Evolutionary conservation across 768 basidiomycete species (phyloP).

Genomic region (Pleurotus ostreatus): DNA sequence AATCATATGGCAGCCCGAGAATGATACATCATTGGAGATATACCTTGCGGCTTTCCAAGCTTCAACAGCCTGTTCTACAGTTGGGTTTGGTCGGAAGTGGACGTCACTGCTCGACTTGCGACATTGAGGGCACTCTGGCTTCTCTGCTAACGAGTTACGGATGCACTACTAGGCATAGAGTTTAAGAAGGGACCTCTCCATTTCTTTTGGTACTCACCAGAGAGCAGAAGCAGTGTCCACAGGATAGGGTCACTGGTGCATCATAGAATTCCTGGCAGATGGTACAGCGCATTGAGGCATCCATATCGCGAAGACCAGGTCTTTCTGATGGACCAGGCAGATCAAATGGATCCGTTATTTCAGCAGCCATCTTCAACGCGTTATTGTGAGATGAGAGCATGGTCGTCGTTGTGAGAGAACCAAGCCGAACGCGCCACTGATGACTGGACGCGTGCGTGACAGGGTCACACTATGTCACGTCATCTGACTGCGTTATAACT

Average conservation of each 20-base stretch:
- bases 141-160: conserved; percentile 48
- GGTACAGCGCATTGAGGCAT: conserved; percentile 63
- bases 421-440: no score
- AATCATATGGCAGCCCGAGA: conserved; percentile 2
- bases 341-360: conserved; percentile 64
- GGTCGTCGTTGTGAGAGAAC: no score
- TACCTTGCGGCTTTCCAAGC: conserved; percentile 75
- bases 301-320: conserved; percentile 58
- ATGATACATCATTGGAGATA: conserved; percentile 11
- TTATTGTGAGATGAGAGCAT: conserved; percentile 1
- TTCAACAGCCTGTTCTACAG: conserved; percentile 64
- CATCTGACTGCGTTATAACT: background rate
- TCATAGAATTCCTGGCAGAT: conserved; percentile 75
- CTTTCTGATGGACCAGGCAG: conserved; percentile 46
- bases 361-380: conserved; percentile 21
- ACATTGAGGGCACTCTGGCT: conserved; percentile 73
- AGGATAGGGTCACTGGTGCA: conserved; percentile 67
- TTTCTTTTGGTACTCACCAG: conserved; percentile 38
- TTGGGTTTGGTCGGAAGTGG: conserved; percentile 63
- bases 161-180: conserved; percentile 53
- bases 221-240: conserved; percentile 85
- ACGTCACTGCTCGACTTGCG: conserved; percentile 54
- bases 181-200: background rate
- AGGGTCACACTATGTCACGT: background rate
- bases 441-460: conserved; percentile 9